phyloP scores from a whole-genome alignment of 208 protist species.

The Leishmania martiniquensis region DNA sequence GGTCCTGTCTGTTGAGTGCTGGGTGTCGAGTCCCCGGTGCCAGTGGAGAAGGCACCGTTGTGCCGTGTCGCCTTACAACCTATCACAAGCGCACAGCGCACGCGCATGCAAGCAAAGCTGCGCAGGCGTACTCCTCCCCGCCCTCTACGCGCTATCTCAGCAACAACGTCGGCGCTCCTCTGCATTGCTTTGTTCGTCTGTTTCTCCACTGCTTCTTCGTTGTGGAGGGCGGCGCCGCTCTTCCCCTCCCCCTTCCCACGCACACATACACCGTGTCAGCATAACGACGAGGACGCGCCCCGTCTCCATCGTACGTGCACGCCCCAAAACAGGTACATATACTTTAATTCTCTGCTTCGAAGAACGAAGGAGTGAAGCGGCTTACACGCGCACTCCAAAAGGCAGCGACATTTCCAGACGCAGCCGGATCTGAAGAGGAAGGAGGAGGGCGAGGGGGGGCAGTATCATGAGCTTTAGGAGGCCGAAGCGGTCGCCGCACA shows the following conservation, averaged over 20 bases:
- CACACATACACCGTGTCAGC: too few species aligned
- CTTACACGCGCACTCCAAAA: background rate
- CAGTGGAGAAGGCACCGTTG: background rate
- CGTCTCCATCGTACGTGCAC: too few species aligned
- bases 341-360: too few species aligned
- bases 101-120: background rate
- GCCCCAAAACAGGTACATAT: too few species aligned
- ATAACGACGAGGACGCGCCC: too few species aligned
- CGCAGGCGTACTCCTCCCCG: background rate
- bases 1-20: background rate
- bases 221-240: too few species aligned
- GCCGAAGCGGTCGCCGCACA: background rate
- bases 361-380: background rate
- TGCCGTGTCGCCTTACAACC: too few species aligned
- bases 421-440: background rate
- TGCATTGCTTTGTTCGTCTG: background rate
- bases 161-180: too few species aligned
- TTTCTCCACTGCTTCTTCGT: too few species aligned
- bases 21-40: background rate
- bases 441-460: too few species aligned
- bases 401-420: background rate
- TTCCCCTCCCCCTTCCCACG: too few species aligned
- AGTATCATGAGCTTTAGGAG: slow-evolving; percentile 27
- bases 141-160: too few species aligned
- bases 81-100: background rate